A percentile compares a stretch with the other conserved stretches of the same genome.
Evolutionary conservation across 2,329 filamentous ascomycete genomes (phyloP).

Genomic region (Cercospora canescens): DNA sequence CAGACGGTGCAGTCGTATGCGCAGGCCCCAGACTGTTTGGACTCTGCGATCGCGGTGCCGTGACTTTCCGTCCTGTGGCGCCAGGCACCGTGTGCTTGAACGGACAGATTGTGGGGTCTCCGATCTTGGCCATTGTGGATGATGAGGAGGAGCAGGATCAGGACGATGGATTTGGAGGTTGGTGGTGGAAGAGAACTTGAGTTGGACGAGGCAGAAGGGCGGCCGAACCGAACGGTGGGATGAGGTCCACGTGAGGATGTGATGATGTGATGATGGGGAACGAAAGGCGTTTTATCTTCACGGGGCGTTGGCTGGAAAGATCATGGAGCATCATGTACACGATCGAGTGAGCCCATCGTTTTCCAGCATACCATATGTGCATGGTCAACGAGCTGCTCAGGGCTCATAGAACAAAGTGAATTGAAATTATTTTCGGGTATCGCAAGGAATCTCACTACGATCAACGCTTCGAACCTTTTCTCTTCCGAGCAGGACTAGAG

Average conservation of each 20-base stretch:
- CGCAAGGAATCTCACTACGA: not conserved
- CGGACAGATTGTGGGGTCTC: not conserved
- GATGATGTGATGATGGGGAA: not conserved
- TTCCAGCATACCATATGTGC: no score
- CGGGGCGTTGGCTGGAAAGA: not conserved
- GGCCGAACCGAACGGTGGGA: no score
- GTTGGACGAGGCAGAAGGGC: no score
- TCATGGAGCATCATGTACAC: not conserved
- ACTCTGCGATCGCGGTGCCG: not conserved
- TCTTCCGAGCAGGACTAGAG: conserved; percentile 23
- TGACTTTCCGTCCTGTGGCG: not conserved
- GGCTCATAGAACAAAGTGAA: not conserved
- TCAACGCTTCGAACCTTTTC: conserved; percentile 19
- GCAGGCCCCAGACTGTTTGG: not conserved
- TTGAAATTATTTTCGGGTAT: not conserved
- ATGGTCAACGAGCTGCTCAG: not conserved
- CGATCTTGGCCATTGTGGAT: not conserved
- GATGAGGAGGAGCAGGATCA: not conserved
- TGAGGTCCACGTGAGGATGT: not conserved
- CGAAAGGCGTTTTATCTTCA: not conserved
- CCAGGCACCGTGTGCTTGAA: not conserved
- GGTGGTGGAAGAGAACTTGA: not conserved
- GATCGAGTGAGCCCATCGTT: no score
- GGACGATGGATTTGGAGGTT: not conserved
- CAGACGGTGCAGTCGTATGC: not conserved